These are phyloP conservation scores for Mycena maculata DNA, from an alignment of 768 basidiomycete species.

Conservation along the genomic window DNA sequence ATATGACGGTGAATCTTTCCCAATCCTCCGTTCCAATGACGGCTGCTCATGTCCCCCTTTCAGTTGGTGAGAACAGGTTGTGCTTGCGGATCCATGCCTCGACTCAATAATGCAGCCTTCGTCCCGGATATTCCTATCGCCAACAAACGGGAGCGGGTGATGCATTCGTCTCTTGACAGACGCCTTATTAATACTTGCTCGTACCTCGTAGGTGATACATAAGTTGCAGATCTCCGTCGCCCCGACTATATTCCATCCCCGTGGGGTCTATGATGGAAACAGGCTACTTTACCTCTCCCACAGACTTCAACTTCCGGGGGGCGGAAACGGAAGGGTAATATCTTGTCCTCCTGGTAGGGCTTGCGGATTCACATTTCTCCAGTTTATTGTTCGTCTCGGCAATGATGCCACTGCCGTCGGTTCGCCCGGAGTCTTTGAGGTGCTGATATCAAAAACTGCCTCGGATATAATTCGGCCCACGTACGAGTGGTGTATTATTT, in stretches of 20 bases:
- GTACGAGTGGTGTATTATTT: conserved; percentile 39
- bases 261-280: conserved; percentile 59
- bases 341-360: background rate
- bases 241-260: conserved; percentile 53
- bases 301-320: conserved; percentile 42
- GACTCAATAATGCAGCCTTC: conserved; percentile 29
- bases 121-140: conserved; percentile 38
- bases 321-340: conserved; percentile 40
- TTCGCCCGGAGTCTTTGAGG: conserved; percentile 42
- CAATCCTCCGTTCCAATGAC: background rate
- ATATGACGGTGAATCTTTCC: conserved; percentile 43
- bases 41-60: background rate
- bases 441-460: conserved; percentile 52
- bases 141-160: conserved; percentile 44
- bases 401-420: conserved; percentile 34
- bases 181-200: too few relatives aligned
- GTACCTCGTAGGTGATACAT: too few relatives aligned
- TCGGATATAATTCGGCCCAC: conserved; percentile 49
- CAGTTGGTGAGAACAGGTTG: conserved; percentile 24
- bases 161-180: too few relatives aligned
- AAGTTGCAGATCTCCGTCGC: conserved; percentile 52
- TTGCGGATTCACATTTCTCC: background rate
- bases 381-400: conserved; percentile 52
- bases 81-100: background rate
- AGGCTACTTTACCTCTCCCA: conserved; percentile 54